phyloP scores from a whole-genome alignment of 306 rosid species.

The Potentilla sterilis region DNA sequence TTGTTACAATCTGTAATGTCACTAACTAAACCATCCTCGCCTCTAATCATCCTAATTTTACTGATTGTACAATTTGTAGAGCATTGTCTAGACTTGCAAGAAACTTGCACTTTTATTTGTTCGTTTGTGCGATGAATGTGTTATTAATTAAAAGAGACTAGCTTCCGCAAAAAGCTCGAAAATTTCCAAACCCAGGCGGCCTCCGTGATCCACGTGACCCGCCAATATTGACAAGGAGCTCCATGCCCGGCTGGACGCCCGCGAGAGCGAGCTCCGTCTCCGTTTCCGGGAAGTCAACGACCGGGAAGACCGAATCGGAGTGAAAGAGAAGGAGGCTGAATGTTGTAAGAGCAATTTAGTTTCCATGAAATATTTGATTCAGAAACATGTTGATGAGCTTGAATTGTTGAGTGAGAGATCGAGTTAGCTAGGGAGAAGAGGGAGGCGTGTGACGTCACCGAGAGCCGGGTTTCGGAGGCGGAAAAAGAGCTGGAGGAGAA shows the following conservation, averaged over 20 bases:
- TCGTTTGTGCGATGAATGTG: too few species aligned
- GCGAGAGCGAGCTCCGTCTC: not conserved
- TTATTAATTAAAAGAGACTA: too few species aligned
- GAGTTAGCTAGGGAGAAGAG: too few species aligned
- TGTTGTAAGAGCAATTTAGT: not conserved
- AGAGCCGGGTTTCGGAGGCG: not conserved
- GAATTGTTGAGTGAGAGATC: conserved; percentile 24
- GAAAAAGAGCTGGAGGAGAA: not conserved
- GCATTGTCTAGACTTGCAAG: too few species aligned
- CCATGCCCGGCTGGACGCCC: not conserved
- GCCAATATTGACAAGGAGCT: too few species aligned
- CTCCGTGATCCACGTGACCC: not conserved
- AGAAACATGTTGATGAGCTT: conserved; percentile 26
- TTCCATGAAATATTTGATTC: not conserved
- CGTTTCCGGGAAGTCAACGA: not conserved
- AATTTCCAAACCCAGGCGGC: not conserved
- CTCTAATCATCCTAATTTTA: too few species aligned
- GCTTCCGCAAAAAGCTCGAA: not conserved
- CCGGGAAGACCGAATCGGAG: not conserved
- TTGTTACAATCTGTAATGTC: too few species aligned
- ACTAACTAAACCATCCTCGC: too few species aligned
- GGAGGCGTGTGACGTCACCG: conserved; percentile 15
- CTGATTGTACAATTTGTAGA: too few species aligned
- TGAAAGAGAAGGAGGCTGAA: not conserved
- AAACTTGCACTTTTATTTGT: too few species aligned